Evolutionary conservation across 1,284 basidiomycete genomes (phyloP).

Genomic region (Ustilago sp.): DNA sequence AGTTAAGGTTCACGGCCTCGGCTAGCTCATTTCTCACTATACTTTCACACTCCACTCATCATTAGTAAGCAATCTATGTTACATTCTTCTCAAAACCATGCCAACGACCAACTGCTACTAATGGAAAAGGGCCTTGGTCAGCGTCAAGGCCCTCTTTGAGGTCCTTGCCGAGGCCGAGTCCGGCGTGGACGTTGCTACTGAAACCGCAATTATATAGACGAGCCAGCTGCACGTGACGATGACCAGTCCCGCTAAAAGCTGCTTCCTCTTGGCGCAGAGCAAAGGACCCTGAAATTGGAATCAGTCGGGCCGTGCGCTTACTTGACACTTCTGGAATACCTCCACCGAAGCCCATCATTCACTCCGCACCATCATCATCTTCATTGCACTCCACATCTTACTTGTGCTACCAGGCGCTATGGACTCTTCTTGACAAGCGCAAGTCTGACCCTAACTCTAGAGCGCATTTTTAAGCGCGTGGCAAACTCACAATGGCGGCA

Average conservation of each 20-base stretch:
- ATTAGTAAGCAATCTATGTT: too few relatives aligned
- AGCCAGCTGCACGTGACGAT: conserved; percentile 28
- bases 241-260: conserved; percentile 3
- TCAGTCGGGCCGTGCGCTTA: conserved; percentile 21
- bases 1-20: too few relatives aligned
- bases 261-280: neutral
- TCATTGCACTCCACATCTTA: neutral
- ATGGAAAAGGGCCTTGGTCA: too few relatives aligned
- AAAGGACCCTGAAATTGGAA: conserved; percentile 28
- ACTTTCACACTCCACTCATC: too few relatives aligned
- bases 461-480: neutral
- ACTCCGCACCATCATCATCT: neutral
- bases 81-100: too few relatives aligned
- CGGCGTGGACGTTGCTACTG: too few relatives aligned
- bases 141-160: too few relatives aligned
- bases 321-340: conserved; percentile 11
- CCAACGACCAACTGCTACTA: too few relatives aligned
- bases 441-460: neutral
- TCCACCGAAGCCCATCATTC: conserved; percentile 7
- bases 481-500: neutral
- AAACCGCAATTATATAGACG: too few relatives aligned
- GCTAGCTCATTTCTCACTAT: too few relatives aligned
- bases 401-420: neutral
- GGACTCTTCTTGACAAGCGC: neutral
- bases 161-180: too few relatives aligned